Percentiles rank a stretch among this genome's conserved stretches.
Evolutionary conservation across 192 early-diverging fungal genomes (phyloP).

Genomic region (Dimargaris verticillata): DNA sequence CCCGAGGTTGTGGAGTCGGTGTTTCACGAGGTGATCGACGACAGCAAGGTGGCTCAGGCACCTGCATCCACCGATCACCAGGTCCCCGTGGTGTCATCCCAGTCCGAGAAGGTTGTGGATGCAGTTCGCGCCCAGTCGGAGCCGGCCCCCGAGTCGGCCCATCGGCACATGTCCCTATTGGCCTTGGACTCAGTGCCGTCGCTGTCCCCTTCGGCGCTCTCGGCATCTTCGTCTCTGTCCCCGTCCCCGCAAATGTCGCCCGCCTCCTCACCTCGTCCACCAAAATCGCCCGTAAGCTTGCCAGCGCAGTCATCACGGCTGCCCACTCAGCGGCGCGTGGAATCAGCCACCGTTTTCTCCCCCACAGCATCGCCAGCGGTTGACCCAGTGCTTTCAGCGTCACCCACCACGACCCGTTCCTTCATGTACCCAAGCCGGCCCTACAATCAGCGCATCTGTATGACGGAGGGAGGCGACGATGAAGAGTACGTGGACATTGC

Average conservation of each 20-base stretch:
- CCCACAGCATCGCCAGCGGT: background rate
- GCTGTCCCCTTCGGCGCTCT: too few species aligned
- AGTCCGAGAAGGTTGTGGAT: background rate
- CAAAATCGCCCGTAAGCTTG: too few species aligned
- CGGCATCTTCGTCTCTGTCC: too few species aligned
- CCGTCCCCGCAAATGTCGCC: too few species aligned
- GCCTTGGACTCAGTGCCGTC: too few species aligned
- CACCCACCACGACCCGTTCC: background rate
- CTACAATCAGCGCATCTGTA: background rate
- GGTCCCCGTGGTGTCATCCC: background rate
- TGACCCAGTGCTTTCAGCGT: background rate
- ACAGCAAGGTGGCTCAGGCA: background rate
- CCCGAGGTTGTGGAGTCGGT: slow-evolving; percentile 6
- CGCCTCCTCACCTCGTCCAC: too few species aligned
- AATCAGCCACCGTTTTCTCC: slow-evolving; percentile 1
- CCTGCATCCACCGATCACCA: background rate
- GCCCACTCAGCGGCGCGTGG: background rate
- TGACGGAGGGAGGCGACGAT: slow-evolving; percentile 2
- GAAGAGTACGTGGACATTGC: slow-evolving; percentile 6
- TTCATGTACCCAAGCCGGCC: slow-evolving; percentile 7
- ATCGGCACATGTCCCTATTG: too few species aligned
- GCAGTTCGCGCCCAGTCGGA: background rate
- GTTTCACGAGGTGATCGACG: slow-evolving; percentile 6
- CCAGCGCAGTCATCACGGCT: background rate
- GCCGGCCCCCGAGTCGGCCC: background rate